These are phyloP conservation scores for Fagopyrum tataricum DNA, from an alignment of 148 eudicot species.

Conservation along the genomic window DNA sequence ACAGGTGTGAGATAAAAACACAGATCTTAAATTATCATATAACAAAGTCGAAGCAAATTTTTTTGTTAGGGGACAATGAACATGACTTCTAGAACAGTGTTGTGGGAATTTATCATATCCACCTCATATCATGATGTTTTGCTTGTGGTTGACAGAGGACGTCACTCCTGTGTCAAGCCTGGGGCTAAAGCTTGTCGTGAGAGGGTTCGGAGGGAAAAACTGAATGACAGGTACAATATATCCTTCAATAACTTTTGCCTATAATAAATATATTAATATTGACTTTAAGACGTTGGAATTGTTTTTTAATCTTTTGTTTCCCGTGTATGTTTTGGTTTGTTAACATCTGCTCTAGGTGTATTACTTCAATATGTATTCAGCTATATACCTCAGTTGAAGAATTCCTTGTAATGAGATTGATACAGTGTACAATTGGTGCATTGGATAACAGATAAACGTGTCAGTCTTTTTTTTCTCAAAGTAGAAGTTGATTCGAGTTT, in stretches of 20 bases:
- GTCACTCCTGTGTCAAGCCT: slow-evolving; percentile 36
- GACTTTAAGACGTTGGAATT: neutral
- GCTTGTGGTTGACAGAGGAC: slow-evolving; percentile 39
- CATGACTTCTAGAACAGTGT: neutral
- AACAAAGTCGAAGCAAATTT: neutral
- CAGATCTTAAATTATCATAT: neutral
- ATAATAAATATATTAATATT: too few species aligned
- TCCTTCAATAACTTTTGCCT: neutral
- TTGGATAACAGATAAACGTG: neutral
- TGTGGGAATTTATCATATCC: neutral
- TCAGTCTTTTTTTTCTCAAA: neutral
- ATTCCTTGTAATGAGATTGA: neutral
- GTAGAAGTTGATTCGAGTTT: neutral
- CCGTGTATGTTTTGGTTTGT: neutral
- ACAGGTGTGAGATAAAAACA: too few species aligned
- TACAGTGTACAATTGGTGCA: neutral
- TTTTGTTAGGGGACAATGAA: neutral
- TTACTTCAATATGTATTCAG: neutral
- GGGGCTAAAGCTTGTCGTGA: slow-evolving; percentile 79
- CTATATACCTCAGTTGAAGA: neutral
- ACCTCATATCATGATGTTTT: neutral
- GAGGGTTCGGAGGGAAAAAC: slow-evolving; percentile 65
- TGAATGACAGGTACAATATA: slow-evolving; percentile 64
- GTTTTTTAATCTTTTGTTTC: neutral
- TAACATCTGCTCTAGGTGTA: neutral